Evolutionary conservation across 2,329 filamentous ascomycete genomes (phyloP).

Genomic region (Metarhizium album): DNA sequence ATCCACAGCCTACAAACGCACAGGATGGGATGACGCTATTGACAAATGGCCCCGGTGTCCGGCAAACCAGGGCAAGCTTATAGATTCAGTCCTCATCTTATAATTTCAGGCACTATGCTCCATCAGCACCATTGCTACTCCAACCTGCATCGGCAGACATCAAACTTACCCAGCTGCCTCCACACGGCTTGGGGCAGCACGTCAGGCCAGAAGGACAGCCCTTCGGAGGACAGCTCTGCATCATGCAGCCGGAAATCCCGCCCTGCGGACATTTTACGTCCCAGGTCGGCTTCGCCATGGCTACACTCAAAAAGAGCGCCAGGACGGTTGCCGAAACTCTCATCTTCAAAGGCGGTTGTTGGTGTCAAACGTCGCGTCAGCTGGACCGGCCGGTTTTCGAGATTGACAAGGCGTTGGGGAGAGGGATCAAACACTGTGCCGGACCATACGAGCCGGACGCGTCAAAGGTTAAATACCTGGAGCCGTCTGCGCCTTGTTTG

Average conservation of each 20-base stretch:
- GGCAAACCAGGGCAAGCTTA: too few relatives aligned
- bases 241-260: fast-evolving
- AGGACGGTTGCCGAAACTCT: neutral
- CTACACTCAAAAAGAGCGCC: neutral
- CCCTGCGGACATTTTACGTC: neutral
- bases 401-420: neutral
- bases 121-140: neutral
- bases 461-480: too few relatives aligned
- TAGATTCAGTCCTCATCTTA: neutral
- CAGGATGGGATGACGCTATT: too few relatives aligned
- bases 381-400: neutral
- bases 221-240: neutral
- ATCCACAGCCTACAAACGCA: too few relatives aligned
- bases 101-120: neutral
- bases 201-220: neutral
- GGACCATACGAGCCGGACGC: too few relatives aligned
- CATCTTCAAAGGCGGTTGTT: neutral
- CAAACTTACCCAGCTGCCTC: neutral
- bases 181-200: neutral
- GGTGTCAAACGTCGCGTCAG: too few relatives aligned
- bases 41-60: too few relatives aligned
- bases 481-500: too few relatives aligned
- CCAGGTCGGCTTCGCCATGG: neutral
- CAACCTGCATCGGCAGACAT: neutral
- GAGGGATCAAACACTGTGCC: neutral